These are phyloP conservation scores for Fusarium sp. DNA, from an alignment of 2,329 filamentous ascomycete genomes.

Conservation along the genomic window DNA sequence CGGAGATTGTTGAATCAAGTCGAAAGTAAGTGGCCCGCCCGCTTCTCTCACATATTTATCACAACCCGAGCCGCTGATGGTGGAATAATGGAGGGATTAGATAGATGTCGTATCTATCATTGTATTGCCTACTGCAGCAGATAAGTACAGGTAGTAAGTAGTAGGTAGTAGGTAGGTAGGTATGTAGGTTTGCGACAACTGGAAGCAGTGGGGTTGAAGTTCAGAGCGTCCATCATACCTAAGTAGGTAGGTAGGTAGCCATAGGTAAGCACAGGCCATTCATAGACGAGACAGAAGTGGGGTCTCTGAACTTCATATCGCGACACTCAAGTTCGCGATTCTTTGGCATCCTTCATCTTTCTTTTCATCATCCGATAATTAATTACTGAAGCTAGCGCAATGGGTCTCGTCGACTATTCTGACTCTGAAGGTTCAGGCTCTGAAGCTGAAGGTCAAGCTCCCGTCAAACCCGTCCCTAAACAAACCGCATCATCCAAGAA, in stretches of 20 bases:
- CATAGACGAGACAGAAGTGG: constrained; percentile 27
- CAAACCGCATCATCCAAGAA: constrained; percentile 62
- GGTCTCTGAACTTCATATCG: constrained; percentile 10
- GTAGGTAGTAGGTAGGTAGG: background rate
- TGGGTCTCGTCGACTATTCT: constrained; percentile 86
- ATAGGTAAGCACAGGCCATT: constrained; percentile 20
- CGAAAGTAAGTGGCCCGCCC: background rate
- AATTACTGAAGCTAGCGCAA: constrained; percentile 50
- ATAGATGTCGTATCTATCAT: constrained; percentile 7
- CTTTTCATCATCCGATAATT: background rate
- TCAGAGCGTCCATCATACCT: constrained; percentile 30
- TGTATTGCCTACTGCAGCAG: background rate
- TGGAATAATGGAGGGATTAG: constrained; percentile 4
- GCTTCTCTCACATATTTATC: constrained; percentile 35
- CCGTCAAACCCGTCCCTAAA: constrained; percentile 47
- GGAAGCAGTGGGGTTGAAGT: constrained; percentile 21
- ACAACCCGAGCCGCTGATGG: background rate
- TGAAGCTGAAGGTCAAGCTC: constrained; percentile 56
- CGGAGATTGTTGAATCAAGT: background rate
- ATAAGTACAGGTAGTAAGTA: constrained; percentile 8
- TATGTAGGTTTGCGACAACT: background rate
- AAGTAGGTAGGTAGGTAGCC: background rate
- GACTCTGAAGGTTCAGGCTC: constrained; percentile 84
- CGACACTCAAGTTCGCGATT: constrained; percentile 21
- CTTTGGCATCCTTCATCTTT: constrained; percentile 1